Conservation (phyloP, 2,329 filamentous ascomycete genomes). For the Neoarthrinium moseri region DNA sequence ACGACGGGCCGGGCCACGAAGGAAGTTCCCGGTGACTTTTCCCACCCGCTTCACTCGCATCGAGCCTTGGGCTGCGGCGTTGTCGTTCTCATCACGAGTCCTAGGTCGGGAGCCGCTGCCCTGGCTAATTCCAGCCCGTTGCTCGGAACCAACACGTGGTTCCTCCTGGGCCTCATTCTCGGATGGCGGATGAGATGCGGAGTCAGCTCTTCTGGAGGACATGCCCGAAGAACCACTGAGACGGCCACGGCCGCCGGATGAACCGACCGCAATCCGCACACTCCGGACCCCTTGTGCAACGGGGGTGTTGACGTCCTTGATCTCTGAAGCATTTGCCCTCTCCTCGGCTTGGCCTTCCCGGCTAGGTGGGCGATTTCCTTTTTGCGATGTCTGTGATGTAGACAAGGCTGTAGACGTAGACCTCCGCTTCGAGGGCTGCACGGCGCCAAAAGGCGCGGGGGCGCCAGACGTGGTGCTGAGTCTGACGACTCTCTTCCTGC, state of each 20-base stretch:
- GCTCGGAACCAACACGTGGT: constrained; percentile 47
- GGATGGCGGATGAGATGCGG: constrained; percentile 30
- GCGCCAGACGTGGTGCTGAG: constrained; percentile 47
- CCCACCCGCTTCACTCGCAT: constrained; percentile 76
- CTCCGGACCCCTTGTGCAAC: constrained; percentile 45
- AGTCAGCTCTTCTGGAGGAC: constrained; percentile 30
- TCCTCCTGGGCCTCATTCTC: constrained; percentile 48
- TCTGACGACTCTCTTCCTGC: constrained; percentile 54
- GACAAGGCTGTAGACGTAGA: constrained; percentile 56
- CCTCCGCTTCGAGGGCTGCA: constrained; percentile 40
- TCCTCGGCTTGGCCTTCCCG: constrained; percentile 41
- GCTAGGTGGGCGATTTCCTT: constrained; percentile 36
- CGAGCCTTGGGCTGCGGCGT: constrained; percentile 66
- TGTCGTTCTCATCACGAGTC: constrained; percentile 59
- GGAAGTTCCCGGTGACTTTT: constrained; percentile 72
- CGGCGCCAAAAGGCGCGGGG: constrained; percentile 16
- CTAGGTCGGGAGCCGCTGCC: constrained; percentile 55
- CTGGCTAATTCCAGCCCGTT: constrained; percentile 44
- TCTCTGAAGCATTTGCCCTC: constrained; percentile 30
- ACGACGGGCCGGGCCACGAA: constrained; percentile 76
- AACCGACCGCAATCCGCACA: constrained; percentile 54
- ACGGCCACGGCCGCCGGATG: constrained; percentile 42
- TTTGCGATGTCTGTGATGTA: constrained; percentile 24
- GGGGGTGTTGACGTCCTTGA: constrained; percentile 52
- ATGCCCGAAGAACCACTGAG: constrained; percentile 34